Percentiles rank a stretch among this genome's conserved stretches.
These are phyloP conservation scores for Coemansia aciculifera DNA, from an alignment of 192 early-diverging fungal species.

Conservation along the genomic window DNA sequence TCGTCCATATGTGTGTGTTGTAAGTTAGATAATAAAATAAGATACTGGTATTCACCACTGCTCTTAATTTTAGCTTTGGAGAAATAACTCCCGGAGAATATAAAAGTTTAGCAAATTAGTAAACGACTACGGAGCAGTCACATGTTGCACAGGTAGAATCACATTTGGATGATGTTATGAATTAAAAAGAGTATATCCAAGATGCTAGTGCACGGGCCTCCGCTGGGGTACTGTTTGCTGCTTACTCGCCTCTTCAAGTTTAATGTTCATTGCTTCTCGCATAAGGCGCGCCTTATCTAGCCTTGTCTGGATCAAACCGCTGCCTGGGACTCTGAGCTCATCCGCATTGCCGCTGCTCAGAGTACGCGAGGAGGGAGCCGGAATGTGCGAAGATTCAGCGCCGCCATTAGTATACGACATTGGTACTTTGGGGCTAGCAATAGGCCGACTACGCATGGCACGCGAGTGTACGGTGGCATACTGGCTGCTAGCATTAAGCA, in stretches of 20 bases:
- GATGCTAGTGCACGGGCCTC: slow-evolving; percentile 10
- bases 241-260: slow-evolving; percentile 16
- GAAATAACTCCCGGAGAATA: neutral
- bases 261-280: slow-evolving; percentile 33
- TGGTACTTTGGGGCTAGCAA: slow-evolving; percentile 39
- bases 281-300: slow-evolving; percentile 30
- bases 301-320: slow-evolving; percentile 29
- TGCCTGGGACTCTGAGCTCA: slow-evolving; percentile 15
- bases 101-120: neutral
- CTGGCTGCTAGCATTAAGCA: slow-evolving; percentile 55
- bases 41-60: neutral
- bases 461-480: slow-evolving; percentile 47
- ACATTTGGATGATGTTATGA: neutral
- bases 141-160: neutral
- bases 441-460: slow-evolving; percentile 33
- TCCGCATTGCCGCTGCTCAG: slow-evolving; percentile 9
- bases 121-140: neutral
- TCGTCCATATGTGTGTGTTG: neutral
- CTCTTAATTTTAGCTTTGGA: neutral
- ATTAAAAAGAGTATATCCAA: neutral
- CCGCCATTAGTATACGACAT: slow-evolving; percentile 10
- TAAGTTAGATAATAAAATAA: neutral
- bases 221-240: slow-evolving; percentile 46
- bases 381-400: slow-evolving; percentile 15
- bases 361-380: slow-evolving; percentile 17